These are phyloP conservation scores for Amanita rimosa DNA, from an alignment of 768 basidiomycete species.

Conservation along the genomic window DNA sequence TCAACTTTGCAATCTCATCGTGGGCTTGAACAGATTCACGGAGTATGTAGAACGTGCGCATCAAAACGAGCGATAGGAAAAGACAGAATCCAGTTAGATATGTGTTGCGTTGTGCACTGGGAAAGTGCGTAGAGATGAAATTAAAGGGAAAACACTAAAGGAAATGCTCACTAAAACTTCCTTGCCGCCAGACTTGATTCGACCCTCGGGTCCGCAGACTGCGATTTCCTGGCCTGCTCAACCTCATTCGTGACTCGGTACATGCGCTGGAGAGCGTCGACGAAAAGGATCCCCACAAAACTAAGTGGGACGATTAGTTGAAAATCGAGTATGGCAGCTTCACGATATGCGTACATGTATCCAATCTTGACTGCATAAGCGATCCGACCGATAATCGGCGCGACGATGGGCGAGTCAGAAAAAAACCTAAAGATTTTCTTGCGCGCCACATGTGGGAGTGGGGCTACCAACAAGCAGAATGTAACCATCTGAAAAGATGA, in stretches of 20 bases:
- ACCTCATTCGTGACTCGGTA: conserved; percentile 65
- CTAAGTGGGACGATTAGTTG: conserved; percentile 20
- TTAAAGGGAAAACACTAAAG: background rate
- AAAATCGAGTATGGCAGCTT: conserved; percentile 1
- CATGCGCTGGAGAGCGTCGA: conserved; percentile 92
- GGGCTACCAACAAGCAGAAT: conserved; percentile 76
- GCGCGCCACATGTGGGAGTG: conserved; percentile 68
- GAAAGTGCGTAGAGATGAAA: conserved; percentile 5
- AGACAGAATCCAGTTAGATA: conserved; percentile 91
- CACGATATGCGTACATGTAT: conserved; percentile 56
- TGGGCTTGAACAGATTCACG: conserved; percentile 87
- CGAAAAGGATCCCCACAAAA: conserved; percentile 79
- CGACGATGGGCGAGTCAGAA: conserved; percentile 56
- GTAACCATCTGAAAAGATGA: conserved; percentile 53
- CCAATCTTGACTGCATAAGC: conserved; percentile 91
- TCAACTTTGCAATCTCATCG: conserved; percentile 78
- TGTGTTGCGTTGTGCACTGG: conserved; percentile 77
- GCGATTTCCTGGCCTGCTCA: conserved; percentile 51
- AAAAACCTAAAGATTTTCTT: conserved; percentile 66
- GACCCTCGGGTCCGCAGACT: conserved; percentile 49
- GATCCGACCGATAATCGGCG: conserved; percentile 66
- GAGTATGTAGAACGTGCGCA: conserved; percentile 86
- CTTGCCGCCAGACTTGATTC: conserved; percentile 88
- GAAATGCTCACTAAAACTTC: conserved; percentile 73
- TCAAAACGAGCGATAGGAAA: conserved; percentile 91